Evolutionary conservation across 2,329 filamentous ascomycete species (phyloP), one percentile per base, ranked within the genome.

Genomic region (Alternaria postmessia): DNA sequence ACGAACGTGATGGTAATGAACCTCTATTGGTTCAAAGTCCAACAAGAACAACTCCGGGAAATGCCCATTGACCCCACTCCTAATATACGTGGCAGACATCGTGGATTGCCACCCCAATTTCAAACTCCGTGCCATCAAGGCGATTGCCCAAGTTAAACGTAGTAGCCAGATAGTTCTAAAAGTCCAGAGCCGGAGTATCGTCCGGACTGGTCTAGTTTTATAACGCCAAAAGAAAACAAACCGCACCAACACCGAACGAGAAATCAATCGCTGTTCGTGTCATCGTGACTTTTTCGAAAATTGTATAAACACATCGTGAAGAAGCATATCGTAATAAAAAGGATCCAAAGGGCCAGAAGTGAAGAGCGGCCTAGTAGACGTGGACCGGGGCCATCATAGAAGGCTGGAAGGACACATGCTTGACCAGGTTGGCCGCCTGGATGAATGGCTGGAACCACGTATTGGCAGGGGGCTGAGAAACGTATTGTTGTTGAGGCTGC

Each of bases 381-480:
- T 75, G 75, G 24, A 79, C 73, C 59, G 77, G 77, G 26, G 71
- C 64, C 72, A 78, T 73, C 68, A 76, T 77, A 1, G 74, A 72
- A 16, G 74, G 73, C 72, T 79, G 76, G 69, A 78, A 79, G 20
- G 75, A 79, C 42, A 78, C 74, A 69, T 79, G 77, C 63, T 79
- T 79, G 64, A 79, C 77, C 30, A 78, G 55, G 59, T 78, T 78
- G 65, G 75, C 76, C 7, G 77, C 77, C 65, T 79, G 76, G 62
- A 79, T 74, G 60, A 78, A 79, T 12, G 77, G 75, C 47, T 78
- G 76, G 64, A 78, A 77, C 77, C 77, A 79, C n/a, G 72, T 73
- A 53, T 75, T 77, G 59, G 74, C 53, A 3, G 70, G 66, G 22
- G 72, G 62, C 11, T 68, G 71, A 46, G 75, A 74, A 75, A 79